Conservation (phyloP, 2,329 filamentous ascomycete genomes). For the Penicillium decumbens region DNA sequence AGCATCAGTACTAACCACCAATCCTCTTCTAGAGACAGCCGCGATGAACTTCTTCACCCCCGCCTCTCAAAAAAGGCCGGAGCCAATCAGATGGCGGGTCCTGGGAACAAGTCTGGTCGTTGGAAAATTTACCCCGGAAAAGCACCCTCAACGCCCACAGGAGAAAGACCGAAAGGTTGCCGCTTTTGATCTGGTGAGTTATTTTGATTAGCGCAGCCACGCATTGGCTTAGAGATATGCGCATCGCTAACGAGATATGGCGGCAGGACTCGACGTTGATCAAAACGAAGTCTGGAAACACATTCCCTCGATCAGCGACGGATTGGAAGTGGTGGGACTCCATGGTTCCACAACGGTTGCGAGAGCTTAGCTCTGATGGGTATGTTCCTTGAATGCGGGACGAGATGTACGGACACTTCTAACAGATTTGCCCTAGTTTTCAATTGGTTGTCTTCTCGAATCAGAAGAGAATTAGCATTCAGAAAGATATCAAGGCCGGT, state of each 20-base stretch:
- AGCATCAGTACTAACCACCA: not conserved
- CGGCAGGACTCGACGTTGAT: constrained; percentile 81
- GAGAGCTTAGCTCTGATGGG: constrained; percentile 66
- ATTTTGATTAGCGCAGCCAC: not conserved
- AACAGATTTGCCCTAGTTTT: constrained; percentile 52
- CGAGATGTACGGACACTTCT: not conserved
- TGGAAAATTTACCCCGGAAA: constrained; percentile 59
- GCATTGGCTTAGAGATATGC: not conserved
- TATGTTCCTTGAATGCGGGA: constrained; percentile 32
- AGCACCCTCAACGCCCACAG: constrained; percentile 9
- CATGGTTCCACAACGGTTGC: constrained; percentile 63
- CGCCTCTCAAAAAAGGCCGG: constrained; percentile 74
- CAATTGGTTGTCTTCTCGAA: constrained; percentile 79
- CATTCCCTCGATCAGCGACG: constrained; percentile 61
- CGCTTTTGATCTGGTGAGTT: constrained; percentile 45
- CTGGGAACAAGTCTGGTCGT: constrained; percentile 68
- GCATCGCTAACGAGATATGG: not conserved
- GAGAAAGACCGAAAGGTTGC: constrained; percentile 35
- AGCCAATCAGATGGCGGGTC: constrained; percentile 65
- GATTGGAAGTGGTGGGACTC: constrained; percentile 96
- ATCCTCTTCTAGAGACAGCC: constrained; percentile 40
- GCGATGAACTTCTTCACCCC: constrained; percentile 87
- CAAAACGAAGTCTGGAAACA: constrained; percentile 71
- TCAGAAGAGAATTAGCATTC: constrained; percentile 75
- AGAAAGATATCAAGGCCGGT: constrained; percentile 65